A percentile compares a stretch with the other conserved stretches of the same genome.
Conservation (phyloP, 805 yeast genomes). For the Nadsonia fulvescens region DNA sequence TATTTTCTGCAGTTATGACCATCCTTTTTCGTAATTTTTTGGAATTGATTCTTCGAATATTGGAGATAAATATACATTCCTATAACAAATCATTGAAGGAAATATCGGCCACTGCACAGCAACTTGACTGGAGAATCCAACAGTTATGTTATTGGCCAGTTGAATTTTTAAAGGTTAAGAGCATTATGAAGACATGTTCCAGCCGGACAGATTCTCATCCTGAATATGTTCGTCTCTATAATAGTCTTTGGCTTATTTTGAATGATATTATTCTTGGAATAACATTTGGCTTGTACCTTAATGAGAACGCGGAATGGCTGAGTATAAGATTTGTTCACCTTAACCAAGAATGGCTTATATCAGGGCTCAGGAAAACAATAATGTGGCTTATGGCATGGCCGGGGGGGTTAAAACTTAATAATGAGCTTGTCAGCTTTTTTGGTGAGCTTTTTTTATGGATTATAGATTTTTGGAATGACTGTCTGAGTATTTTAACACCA, state of each 20-base stretch:
- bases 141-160: constrained; percentile 66
- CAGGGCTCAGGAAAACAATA: constrained; percentile 1
- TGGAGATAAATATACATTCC: constrained; percentile 15
- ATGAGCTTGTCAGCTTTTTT: constrained; percentile 66
- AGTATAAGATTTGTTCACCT: constrained; percentile 25
- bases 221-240: constrained; percentile 49
- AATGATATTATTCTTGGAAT: constrained; percentile 71
- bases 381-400: constrained; percentile 75
- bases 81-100: constrained; percentile 16
- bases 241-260: constrained; percentile 69
- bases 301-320: constrained; percentile 24
- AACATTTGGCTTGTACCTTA: constrained; percentile 31
- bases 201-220: constrained; percentile 23
- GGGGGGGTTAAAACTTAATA: constrained; percentile 82
- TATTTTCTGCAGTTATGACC: constrained; percentile 9
- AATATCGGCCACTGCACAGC: constrained; percentile 50
- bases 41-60: constrained; percentile 16
- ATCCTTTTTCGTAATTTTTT: constrained; percentile 14
- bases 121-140: constrained; percentile 56
- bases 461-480: constrained; percentile 40
- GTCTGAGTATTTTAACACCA: constrained; percentile 15
- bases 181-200: constrained; percentile 22
- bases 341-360: constrained; percentile 24
- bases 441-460: constrained; percentile 84
- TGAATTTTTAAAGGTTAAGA: constrained; percentile 46